Conservation (phyloP, 1,284 basidiomycete genomes). For the Amylostereum areolatum region DNA sequence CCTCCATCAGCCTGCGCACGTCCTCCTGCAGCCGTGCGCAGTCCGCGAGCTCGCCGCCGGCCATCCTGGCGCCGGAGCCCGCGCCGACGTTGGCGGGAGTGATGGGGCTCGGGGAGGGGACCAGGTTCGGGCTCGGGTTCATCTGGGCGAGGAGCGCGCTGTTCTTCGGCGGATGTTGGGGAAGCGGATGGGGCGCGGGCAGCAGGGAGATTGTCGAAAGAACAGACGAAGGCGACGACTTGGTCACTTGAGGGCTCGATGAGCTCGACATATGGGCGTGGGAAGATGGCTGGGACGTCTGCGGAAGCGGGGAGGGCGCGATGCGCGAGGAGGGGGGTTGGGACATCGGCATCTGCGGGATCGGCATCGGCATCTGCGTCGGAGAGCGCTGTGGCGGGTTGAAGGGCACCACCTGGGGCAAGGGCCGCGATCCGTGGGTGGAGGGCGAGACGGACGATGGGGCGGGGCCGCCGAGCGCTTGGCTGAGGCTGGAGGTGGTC, state of each 20-base stretch:
- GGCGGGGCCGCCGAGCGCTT: not conserved
- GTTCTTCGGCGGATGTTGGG: too few species aligned
- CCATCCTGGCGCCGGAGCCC: not conserved
- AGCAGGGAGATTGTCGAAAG: too few species aligned
- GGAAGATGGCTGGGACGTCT: too few species aligned
- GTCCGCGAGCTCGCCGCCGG: not conserved
- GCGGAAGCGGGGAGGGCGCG: not conserved
- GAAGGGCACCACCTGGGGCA: not conserved
- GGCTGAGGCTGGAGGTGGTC: not conserved
- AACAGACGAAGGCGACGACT: too few species aligned
- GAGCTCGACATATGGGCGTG: too few species aligned
- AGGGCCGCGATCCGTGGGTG: not conserved
- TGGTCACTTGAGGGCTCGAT: too few species aligned
- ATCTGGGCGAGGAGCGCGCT: too few species aligned
- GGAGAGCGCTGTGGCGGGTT: not conserved
- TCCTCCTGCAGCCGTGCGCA: constrained; percentile 10
- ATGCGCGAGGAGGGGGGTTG: not conserved
- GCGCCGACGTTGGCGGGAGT: not conserved
- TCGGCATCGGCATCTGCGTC: not conserved
- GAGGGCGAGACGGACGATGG: not conserved
- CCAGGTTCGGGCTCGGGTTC: not conserved
- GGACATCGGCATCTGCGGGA: not conserved
- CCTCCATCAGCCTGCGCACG: constrained; percentile 7
- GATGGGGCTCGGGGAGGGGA: not conserved
- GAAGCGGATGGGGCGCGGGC: too few species aligned